Conservation (phyloP, 2,329 filamentous ascomycete species). For the Eurotiales sp. region DNA sequence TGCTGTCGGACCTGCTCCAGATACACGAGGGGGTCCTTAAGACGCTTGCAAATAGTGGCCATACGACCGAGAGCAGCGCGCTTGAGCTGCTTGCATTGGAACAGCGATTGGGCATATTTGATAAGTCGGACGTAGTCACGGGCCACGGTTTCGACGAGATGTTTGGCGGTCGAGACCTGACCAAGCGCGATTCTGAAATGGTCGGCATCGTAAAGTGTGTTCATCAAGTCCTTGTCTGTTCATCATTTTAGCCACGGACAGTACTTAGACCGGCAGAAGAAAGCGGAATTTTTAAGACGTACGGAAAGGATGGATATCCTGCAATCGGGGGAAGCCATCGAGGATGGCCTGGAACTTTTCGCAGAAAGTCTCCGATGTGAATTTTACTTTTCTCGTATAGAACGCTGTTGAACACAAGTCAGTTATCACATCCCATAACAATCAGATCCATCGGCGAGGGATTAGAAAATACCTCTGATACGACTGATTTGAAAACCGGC, state of each 20-base stretch:
- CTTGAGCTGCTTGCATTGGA: constrained; percentile 99
- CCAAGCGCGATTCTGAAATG: constrained; percentile 96
- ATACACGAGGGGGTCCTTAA: constrained; percentile 93
- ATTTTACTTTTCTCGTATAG: constrained; percentile 98
- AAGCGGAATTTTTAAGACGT: constrained; percentile 37
- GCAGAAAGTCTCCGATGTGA: constrained; percentile 91
- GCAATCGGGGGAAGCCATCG: constrained; percentile 85
- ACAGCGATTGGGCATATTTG: constrained; percentile 94
- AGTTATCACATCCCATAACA: not conserved
- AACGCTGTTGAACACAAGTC: constrained; percentile 56
- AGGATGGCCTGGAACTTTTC: constrained; percentile 91
- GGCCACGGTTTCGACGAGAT: constrained; percentile 91
- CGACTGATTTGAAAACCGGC: constrained; percentile 93
- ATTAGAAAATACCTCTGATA: constrained; percentile 61
- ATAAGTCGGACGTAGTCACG: constrained; percentile 93
- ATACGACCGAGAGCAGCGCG: constrained; percentile 92
- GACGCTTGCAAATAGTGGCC: constrained; percentile 91
- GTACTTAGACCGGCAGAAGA: too few relatives aligned
- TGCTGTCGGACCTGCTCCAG: constrained; percentile 97
- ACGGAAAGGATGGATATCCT: constrained; percentile 95
- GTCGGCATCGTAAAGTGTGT: constrained; percentile 97
- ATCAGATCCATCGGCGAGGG: not conserved
- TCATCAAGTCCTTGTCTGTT: constrained; percentile 74
- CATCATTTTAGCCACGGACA: not conserved
- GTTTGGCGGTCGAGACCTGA: constrained; percentile 92